Base-by-base conservation (phyloP, 2,329 filamentous ascomycete species). In the Aspergillus sp. region DNA sequence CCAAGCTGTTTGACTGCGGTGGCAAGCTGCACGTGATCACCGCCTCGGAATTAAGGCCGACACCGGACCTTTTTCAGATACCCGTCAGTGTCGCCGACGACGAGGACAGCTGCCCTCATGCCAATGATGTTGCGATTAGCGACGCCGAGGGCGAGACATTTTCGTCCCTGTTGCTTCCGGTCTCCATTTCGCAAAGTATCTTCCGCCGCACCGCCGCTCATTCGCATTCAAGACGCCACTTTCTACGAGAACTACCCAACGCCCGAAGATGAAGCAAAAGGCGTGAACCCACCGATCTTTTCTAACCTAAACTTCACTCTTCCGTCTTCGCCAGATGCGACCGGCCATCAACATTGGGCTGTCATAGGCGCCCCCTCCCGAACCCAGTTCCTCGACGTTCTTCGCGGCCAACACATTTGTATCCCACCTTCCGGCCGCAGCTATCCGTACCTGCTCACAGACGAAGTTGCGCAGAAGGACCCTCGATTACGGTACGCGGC, bases 311-410 rank as follows among this genome's bases (percentile, higher is more conserved):
- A 74, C 55, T 90, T 97, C 69, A 82, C 83, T 40, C 77, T 98
- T 0, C 84, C 88, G 0, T 86, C 87, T 4, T 60, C 61, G 12
- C 46, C 61, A 41, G 43, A 57, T 3, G 37, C 59, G 3, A 17
- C 71, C 3, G 72, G 63, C 4, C 60, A 76, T 14, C 83, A 89
- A 64, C 85, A 91, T 71, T 98, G 93, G 93, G 90, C 90, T 40
- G 80, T 99, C 40, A 81, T 98, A 24, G 92, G 91, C 0, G 86
- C 91, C 0, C 84, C 87, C 1, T 90, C 90, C 1, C 90, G 93
- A 71, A 96, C 92, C 0, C 89, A 89, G 0, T 87, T 99, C 56
- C 81, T 98, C 3, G 85, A 96, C 59, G 79, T 93, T 19, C 79
- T 98, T 9, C 82, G 87, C 33, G 93, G 93, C 8, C 84, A 88